Base-by-base conservation (phyloP, 148 eudicot genomes). In the Persicaria maculosa region DNA sequence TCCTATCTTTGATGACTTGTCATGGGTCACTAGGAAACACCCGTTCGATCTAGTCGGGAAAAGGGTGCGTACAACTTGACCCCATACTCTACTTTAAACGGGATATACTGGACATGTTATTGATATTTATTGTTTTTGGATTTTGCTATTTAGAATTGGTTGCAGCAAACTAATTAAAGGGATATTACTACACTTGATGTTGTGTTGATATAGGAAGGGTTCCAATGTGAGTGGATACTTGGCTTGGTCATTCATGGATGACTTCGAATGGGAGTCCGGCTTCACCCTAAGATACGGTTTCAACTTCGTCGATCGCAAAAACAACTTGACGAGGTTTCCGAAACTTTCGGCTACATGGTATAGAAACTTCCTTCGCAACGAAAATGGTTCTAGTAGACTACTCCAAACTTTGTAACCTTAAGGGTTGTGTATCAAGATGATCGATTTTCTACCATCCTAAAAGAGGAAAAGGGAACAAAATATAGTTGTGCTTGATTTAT, bases 171-270 rank as follows among this genome's bases (percentile, higher is more conserved):
- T 31, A 31, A 31, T 31, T 22, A 22, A 22, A 22, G 22, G 22
- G 22, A 22, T 22, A 22, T 22, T 22, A 22, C 67, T 19, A 11
- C 20, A 22, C 25, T 59, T 55, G 67, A 59, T 20, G 15, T 22
- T 31, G 40, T 31, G 40, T 31, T 25, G 4, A 31, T 62, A 31
- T 4, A 73, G 75, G 61, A 22, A 40, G 17, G 62, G 75, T 25
- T 64, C 58, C 9, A 52, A 73, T 40, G 62, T 73, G 44, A 53
- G 46, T 4, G 64, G 75, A 73, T 73, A 73, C 25, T 7, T 53
- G 15, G 64, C 6, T 50, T 73, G 75, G 75, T 14, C 75, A 4
- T 73, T 73, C 5, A 50, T 53, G 10, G 62, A 50, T 44, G 58
- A 73, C 47, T 73, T 73, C 31, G 75, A 73, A 52, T 73, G 46